Base-by-base conservation (phyloP, 2,329 filamentous ascomycete genomes). In the Verticillium alfalfae region DNA sequence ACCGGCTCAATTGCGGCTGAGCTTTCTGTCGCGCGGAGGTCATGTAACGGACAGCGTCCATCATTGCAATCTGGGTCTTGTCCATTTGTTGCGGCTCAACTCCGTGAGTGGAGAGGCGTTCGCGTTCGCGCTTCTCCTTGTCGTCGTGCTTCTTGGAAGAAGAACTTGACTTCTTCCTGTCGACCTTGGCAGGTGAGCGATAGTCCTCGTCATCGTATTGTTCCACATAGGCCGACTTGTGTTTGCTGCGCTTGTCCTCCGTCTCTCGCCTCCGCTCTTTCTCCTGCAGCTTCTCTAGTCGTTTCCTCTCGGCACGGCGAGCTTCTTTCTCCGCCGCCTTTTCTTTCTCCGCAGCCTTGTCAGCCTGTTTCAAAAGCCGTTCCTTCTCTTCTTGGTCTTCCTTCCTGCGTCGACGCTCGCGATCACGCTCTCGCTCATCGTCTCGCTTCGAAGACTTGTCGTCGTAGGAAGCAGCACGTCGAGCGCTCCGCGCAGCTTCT, bases 381-480 rank as follows among this genome's bases (percentile, higher is more conserved):
- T 73, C 71, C 31, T 64, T 66, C 60, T 64, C 64, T 34, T 62
- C 60, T 2, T 66, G 65, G 1, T 65, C 63, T 0, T 66, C 66
- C 34, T 62, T 62, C 49, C 58, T 62, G 22, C 63, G 31, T 52
- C 65, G 58, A 31, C 67, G 68, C 16, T 76, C 72, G 26, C 73
- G 67, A 57, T 76, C 69, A 54, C 73, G 69, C 16, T 75, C 75
- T 58, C 71, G 73, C 57, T 79, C 78, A 55, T 73, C 72, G 26
- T 80, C 79, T 55, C 75, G 77, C 64, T 76, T 79, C 2, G 76
- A 76, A 3, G 78, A 69, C 66, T 78, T 77, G 58, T 82, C 79
- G 39, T 74, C 73, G 60, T 83, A 83, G 61, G 79, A 81, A 2
- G 79, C 69, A 5, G 81, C 72, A 18, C 82, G 81, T 57, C 81